A percentile compares a stretch with the other conserved stretches of the same genome.
Conservation (phyloP, 2,329 filamentous ascomycete species). For the Sporothrix curviconia region DNA sequence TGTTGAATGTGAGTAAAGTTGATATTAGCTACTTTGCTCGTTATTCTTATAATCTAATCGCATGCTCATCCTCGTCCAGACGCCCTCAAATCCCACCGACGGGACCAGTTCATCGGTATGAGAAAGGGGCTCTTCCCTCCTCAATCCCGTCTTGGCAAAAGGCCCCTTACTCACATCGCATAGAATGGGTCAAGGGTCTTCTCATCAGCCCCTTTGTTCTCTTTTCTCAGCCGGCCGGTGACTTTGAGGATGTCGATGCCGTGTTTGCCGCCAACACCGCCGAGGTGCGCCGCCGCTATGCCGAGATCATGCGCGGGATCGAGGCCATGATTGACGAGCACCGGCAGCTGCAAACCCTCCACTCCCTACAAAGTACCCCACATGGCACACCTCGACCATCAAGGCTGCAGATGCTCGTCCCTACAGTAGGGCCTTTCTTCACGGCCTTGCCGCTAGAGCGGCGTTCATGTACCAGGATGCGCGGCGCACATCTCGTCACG, state of each 20-base stretch:
- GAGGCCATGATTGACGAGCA: constrained; percentile 89
- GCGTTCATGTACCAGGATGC: constrained; percentile 88
- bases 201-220: constrained; percentile 94
- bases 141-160: too few species aligned
- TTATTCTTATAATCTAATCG: neutral
- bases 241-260: constrained; percentile 63
- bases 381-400: constrained; percentile 47
- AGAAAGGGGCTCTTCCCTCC: neutral
- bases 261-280: constrained; percentile 66
- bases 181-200: constrained; percentile 94
- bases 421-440: constrained; percentile 88
- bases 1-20: constrained; percentile 61
- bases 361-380: constrained; percentile 45
- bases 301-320: constrained; percentile 91
- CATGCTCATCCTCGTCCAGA: constrained; percentile 32
- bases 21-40: neutral
- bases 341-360: constrained; percentile 61
- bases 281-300: constrained; percentile 80
- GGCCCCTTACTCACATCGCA: neutral
- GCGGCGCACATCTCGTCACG: constrained; percentile 77
- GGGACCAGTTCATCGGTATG: constrained; percentile 70
- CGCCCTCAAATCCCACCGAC: constrained; percentile 72
- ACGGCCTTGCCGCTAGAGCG: constrained; percentile 76
- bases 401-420: constrained; percentile 87
- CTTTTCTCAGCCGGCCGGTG: constrained; percentile 86